Evolutionary conservation across 495 filamentous ascomycete genomes (phyloP), one percentile per base, ranked within the genome.

Genomic region (Hamigera avellanea): DNA sequence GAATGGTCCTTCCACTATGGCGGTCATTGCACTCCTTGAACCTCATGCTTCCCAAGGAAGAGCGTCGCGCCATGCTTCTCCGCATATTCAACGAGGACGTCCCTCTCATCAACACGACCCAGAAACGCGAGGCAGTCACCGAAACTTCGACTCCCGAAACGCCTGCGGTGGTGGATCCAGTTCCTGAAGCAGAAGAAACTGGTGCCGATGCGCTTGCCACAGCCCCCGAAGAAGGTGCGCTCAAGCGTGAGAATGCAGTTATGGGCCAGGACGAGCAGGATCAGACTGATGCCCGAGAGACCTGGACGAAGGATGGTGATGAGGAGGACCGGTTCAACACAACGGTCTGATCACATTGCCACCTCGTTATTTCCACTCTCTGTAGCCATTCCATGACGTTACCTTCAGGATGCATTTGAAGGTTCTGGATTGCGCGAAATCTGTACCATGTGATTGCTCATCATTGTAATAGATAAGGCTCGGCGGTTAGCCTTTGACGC

Each of bases 41-140:
- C 56, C 73, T 98, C 27, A 98, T 98, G 91, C 64, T 95, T 45
- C 86, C 86, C 34, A 98, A 96, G 63, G 91, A 98, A 51, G 91
- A 98, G 32, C 76, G 91, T 19, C 80, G 75, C 23, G 91, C 89
- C 6, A 89, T 95, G 83, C 66, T 95, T 46, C 69, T 95, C 37
- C 75, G 91, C 23, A 68, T 98, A 25, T 98, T 78, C 63, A 87
- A 95, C 48, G 88, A 95, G 41, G 71, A 73, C 15, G 76, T 78
- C 2, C 83, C 81, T 2, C 61, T 95, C 12, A 35, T 62, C 35
- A 67, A 66, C 48, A 53, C 50, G 12, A 61, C 58, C 44, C 59
- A 70, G 17, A 70, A 73, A 54, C 62, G 61, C 32, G 49, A 61
- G 30, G 42, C 36, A 2, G 51, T 28, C 6, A 19, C 36, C 14